Conservation (phyloP, 257 asterid genomes). For the Gynochthodes officinalis region DNA sequence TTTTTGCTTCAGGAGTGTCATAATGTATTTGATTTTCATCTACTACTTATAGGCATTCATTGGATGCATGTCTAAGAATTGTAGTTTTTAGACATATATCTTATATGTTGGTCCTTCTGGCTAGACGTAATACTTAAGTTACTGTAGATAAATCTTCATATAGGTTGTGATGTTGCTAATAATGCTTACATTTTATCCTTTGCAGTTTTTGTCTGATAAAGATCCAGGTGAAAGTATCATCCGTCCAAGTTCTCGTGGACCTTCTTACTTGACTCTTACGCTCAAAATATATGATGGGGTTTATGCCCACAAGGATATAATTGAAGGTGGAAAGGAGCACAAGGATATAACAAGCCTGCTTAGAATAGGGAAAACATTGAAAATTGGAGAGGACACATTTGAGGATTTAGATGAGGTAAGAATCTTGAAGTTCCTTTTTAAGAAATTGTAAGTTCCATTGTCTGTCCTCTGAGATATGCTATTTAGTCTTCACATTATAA, state of each 20-base stretch:
- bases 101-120: neutral
- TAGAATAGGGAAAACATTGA: conserved; percentile 83
- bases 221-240: conserved; percentile 87
- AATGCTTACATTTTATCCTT: neutral
- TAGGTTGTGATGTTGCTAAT: neutral
- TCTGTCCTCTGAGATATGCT: neutral
- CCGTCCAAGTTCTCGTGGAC: conserved; percentile 94
- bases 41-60: neutral
- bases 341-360: conserved; percentile 93
- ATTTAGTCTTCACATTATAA: neutral
- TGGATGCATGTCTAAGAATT: neutral
- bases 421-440: neutral
- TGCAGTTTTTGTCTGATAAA: conserved; percentile 75
- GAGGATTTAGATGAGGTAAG: conserved; percentile 97
- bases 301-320: conserved; percentile 85
- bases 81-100: neutral
- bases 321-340: conserved; percentile 89
- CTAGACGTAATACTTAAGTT: neutral
- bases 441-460: neutral
- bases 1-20: neutral
- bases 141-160: neutral
- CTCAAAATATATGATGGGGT: conserved; percentile 75
- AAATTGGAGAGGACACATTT: conserved; percentile 95
- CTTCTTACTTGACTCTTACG: conserved; percentile 72
- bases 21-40: neutral